These are phyloP conservation scores for Takakia lepidozioides DNA, from an alignment of 225 moss, liverwort and hornwort genomes.

Conservation along the genomic window DNA sequence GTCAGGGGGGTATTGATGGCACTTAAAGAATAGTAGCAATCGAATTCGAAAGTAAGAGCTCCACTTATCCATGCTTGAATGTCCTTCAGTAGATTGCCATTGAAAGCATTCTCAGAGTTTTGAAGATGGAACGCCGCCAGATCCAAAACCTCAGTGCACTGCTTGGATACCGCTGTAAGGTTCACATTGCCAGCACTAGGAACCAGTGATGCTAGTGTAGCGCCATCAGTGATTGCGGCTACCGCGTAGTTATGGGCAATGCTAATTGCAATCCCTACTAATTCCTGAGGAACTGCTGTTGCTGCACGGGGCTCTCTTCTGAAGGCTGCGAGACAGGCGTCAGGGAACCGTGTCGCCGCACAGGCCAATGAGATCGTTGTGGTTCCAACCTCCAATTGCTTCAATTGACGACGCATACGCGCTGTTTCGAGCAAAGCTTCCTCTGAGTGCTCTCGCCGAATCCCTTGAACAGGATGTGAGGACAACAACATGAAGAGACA, in stretches of 20 bases:
- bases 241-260: slow-evolving; percentile 21
- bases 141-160: slow-evolving; percentile 48
- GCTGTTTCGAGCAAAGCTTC: too few species aligned
- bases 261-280: slow-evolving; percentile 25
- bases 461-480: too few species aligned
- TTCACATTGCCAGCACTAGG: slow-evolving; percentile 14
- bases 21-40: slow-evolving; percentile 40
- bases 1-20: slow-evolving; percentile 14
- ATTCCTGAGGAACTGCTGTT: slow-evolving; percentile 11
- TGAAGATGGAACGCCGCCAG: slow-evolving; percentile 34
- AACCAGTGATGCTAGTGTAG: slow-evolving; percentile 14
- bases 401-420: too few species aligned
- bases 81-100: slow-evolving; percentile 18
- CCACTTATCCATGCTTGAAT: slow-evolving; percentile 71
- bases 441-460: too few species aligned
- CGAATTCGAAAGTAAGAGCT: slow-evolving; percentile 45
- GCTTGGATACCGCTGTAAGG: slow-evolving; percentile 35
- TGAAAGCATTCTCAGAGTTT: slow-evolving; percentile 15
- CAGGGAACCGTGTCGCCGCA: slow-evolving; percentile 46
- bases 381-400: not conserved
- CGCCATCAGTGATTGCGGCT: slow-evolving; percentile 10
- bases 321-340: slow-evolving; percentile 28
- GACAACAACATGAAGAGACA: too few species aligned
- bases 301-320: slow-evolving; percentile 15
- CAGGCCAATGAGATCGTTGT: slow-evolving; percentile 25